These are phyloP conservation scores for Pleurotus sapidus DNA, from an alignment of 768 basidiomycete genomes.

Conservation along the genomic window DNA sequence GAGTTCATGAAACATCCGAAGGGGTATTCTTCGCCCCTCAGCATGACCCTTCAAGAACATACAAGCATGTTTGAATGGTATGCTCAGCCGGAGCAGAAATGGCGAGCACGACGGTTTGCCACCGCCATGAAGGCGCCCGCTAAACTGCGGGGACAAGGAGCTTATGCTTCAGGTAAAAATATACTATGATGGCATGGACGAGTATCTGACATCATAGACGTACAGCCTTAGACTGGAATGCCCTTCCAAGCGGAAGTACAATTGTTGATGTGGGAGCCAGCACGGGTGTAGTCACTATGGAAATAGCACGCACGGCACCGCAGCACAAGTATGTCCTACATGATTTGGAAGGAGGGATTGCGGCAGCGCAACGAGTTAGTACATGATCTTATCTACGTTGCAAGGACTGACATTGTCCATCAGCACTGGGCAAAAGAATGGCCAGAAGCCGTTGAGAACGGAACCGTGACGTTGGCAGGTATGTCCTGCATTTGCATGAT, in stretches of 20 bases:
- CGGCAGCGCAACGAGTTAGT: conserved; percentile 11
- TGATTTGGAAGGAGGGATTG: conserved; percentile 16
- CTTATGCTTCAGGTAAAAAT: neutral
- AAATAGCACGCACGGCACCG: conserved; percentile 15
- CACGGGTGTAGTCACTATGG: conserved; percentile 19
- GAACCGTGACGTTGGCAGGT: conserved; percentile 18
- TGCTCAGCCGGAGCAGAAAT: conserved; percentile 17
- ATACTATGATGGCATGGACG: neutral
- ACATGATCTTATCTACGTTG: neutral
- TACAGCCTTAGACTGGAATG: conserved; percentile 22
- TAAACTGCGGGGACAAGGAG: neutral
- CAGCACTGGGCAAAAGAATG: conserved; percentile 10
- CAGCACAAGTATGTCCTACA: conserved; percentile 23
- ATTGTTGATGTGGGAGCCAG: conserved; percentile 30
- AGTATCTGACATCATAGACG: neutral
- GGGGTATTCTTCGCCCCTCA: neutral
- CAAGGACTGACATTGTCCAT: neutral
- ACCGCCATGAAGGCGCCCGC: conserved; percentile 26
- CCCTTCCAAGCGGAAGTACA: conserved; percentile 15
- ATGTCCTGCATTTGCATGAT: neutral
- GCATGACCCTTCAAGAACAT: conserved; percentile 10
- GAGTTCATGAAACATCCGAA: conserved; percentile 15
- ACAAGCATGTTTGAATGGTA: conserved; percentile 23
- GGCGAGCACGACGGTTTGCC: conserved; percentile 22
- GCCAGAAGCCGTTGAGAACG: conserved; percentile 13